These are phyloP conservation scores for Xylaria sp. DNA, from an alignment of 2,329 filamentous ascomycete genomes.

Conservation along the genomic window DNA sequence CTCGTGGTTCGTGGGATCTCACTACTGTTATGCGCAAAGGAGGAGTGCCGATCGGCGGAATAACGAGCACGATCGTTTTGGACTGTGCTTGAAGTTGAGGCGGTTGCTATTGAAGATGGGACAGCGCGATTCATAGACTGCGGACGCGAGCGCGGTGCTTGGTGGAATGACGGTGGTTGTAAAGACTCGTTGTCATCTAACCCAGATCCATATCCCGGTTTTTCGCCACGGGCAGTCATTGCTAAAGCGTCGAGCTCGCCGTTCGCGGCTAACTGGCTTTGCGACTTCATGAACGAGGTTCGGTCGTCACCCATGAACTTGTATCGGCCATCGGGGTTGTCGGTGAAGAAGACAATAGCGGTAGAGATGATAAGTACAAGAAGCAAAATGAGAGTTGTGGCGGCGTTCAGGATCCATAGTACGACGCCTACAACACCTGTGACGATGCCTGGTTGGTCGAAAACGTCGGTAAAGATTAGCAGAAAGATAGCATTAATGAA, in stretches of 20 bases:
- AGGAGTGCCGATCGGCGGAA: slow-evolving; percentile 59
- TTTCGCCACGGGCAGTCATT: slow-evolving; percentile 88
- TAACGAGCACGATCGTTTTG: slow-evolving; percentile 54
- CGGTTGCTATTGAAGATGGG: slow-evolving; percentile 29
- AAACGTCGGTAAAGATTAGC: slow-evolving; percentile 87
- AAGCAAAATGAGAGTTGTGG: slow-evolving; percentile 83
- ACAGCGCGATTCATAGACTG: slow-evolving; percentile 30
- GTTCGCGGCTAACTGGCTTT: slow-evolving; percentile 78
- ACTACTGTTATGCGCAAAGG: slow-evolving; percentile 38
- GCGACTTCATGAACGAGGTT: slow-evolving; percentile 97
- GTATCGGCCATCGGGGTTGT: slow-evolving; percentile 94
- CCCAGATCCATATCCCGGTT: slow-evolving; percentile 65
- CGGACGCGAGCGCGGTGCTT: slow-evolving; percentile 54
- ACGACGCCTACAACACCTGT: slow-evolving; percentile 89
- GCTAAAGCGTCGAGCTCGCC: slow-evolving; percentile 92
- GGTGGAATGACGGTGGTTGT: slow-evolving; percentile 66
- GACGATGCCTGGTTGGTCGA: slow-evolving; percentile 84
- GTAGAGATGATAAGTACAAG: slow-evolving; percentile 84
- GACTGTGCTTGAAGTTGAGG: slow-evolving; percentile 39
- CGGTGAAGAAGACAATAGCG: slow-evolving; percentile 79
- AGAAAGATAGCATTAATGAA: slow-evolving; percentile 92
- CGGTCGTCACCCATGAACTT: slow-evolving; percentile 97
- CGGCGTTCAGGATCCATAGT: slow-evolving; percentile 88
- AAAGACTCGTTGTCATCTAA: slow-evolving; percentile 76
- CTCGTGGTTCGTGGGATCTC: slow-evolving; percentile 44